Base-by-base conservation (phyloP, 192 early-diverging fungal genomes). In the Glomus cerebriforme region DNA sequence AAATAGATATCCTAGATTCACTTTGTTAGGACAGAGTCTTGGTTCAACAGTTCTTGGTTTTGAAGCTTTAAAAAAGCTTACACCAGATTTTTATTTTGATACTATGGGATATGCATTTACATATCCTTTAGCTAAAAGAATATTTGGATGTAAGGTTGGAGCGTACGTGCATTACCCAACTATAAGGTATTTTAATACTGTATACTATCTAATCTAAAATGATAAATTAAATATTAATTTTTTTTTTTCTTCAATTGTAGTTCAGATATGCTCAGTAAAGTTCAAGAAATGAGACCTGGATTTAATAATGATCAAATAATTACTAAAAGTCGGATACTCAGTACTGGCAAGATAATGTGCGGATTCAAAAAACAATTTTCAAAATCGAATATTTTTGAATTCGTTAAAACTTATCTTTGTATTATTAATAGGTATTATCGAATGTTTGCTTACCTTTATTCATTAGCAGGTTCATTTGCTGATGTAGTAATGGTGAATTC, bases 151-250 rank as follows among this genome's bases (percentile, higher is more conserved):
- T 59, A 87, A 87, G 59, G 89, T 94, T 8, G 88, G 93, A 0
- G 87, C 96, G 0, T 99, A 99, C 80, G 93, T 95, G 22, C 98
- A 99, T 83, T 99, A 99, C 78, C 98, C 98, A 12, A 92, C 92
- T 10, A 95, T 99, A 68, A 95, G 91, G 83, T 92, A 84, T n/a
- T 71, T 82, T 26, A 79, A 86, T 84, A 79, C 74, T 59, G 8
- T 80, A 79, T 47, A 79, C 29, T 78, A 81, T 43, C 79, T 69
- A 19, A 37, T 17, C 2, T 31, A 17, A 10, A 26, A 27, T 58
- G 15, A 1, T 67, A 37, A 32, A 31, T 10, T 43, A 27, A 34
- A 27, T 79, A 43, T 63, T 26, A 29, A 39, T 9, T 8, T 29
- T 45, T 59, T 58, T 65, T 59, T 47, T 64, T 29, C 49, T 49